Conservation (phyloP, 2,329 filamentous ascomycete genomes). For the Phaeosphaeriaceae sp. region DNA sequence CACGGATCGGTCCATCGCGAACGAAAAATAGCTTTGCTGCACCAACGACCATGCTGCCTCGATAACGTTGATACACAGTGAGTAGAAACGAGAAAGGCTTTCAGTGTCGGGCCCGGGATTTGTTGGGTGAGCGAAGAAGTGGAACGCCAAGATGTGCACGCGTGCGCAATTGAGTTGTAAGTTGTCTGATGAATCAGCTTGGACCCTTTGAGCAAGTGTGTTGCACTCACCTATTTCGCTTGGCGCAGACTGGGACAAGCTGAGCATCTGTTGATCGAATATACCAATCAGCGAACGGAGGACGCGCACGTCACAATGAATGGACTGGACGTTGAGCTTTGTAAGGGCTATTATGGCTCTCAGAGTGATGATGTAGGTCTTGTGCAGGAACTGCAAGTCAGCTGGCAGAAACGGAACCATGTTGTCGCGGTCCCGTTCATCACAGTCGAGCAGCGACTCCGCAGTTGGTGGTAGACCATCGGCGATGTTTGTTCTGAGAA, state of each 20-base stretch:
- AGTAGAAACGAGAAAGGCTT: conserved; percentile 38
- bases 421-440: conserved; percentile 43
- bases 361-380: conserved; percentile 43
- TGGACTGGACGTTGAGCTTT: conserved; percentile 42
- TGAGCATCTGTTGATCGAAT: conserved; percentile 45
- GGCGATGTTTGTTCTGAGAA: conserved; percentile 37
- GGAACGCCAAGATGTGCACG: conserved; percentile 45
- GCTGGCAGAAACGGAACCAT: conserved; percentile 39
- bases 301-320: conserved; percentile 38
- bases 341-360: conserved; percentile 45
- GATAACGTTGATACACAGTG: conserved; percentile 42
- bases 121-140: conserved; percentile 45
- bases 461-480: conserved; percentile 47
- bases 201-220: neutral
- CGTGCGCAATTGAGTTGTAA: conserved; percentile 46
- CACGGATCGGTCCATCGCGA: conserved; percentile 43
- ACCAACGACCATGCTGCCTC: conserved; percentile 31
- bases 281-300: conserved; percentile 45
- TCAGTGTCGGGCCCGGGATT: conserved; percentile 37
- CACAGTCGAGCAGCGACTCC: conserved; percentile 43
- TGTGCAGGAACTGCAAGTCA: conserved; percentile 44
- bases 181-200: conserved; percentile 33
- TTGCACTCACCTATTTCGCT: conserved; percentile 39
- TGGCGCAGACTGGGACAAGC: conserved; percentile 36
- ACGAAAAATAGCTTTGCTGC: conserved; percentile 33